Conservation (phyloP, 768 basidiomycete genomes). For the Exidia glandulosa region DNA sequence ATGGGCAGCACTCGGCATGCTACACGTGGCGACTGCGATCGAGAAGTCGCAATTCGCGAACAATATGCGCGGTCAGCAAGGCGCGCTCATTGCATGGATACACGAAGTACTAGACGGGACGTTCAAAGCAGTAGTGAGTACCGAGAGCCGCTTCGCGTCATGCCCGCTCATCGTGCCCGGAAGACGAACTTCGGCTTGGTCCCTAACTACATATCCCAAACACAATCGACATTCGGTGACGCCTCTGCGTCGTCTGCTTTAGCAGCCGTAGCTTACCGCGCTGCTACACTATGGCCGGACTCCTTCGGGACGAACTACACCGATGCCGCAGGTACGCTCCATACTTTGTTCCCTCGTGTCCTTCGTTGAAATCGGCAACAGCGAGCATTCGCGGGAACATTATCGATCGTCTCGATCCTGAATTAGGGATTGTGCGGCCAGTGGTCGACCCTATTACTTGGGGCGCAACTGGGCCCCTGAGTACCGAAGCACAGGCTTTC, state of each 20-base stretch:
- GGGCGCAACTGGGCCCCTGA: conserved; percentile 15
- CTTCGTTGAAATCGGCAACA: not conserved
- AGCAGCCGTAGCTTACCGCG: conserved; percentile 17
- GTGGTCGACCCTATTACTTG: conserved; percentile 28
- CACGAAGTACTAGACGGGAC: conserved; percentile 24
- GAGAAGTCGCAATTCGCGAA: conserved; percentile 16
- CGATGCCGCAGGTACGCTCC: conserved; percentile 11
- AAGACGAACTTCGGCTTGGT: conserved; percentile 23
- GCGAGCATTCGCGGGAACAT: not conserved
- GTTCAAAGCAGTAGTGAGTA: conserved; percentile 17
- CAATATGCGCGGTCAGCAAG: conserved; percentile 19
- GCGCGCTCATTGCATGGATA: conserved; percentile 22
- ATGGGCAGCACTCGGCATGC: conserved; percentile 33
- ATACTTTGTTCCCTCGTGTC: conserved; percentile 15
- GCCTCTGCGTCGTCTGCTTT: conserved; percentile 22
- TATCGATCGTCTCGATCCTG: not conserved
- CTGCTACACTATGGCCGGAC: conserved; percentile 18
- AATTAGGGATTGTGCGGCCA: conserved; percentile 24
- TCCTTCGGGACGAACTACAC: conserved; percentile 22
- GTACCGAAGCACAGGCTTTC: conserved; percentile 8
- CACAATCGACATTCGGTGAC: conserved; percentile 20
- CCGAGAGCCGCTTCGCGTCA: not conserved
- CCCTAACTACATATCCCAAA: conserved; percentile 25
- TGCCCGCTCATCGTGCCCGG: not conserved
- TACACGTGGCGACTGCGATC: conserved; percentile 28